These are phyloP conservation scores for Mycena vitilis DNA, from an alignment of 768 basidiomycete species.

Conservation along the genomic window DNA sequence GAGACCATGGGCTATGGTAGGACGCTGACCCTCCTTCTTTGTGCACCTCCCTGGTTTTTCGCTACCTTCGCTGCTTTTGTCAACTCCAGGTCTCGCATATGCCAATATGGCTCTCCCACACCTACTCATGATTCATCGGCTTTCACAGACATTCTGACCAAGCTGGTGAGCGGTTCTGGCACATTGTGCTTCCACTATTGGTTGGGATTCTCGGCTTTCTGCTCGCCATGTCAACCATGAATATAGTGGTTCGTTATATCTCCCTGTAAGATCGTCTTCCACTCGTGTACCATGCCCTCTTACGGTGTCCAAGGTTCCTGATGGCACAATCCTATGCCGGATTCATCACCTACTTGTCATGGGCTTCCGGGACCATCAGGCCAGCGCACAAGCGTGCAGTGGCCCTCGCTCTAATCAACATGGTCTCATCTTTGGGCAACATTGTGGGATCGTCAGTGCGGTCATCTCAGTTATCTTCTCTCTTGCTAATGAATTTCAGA, in stretches of 20 bases:
- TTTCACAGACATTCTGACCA: slow-evolving; percentile 74
- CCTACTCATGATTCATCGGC: slow-evolving; percentile 9
- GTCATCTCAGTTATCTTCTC: neutral
- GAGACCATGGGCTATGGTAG: slow-evolving; percentile 74
- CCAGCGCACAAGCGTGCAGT: slow-evolving; percentile 90
- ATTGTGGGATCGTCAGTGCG: slow-evolving; percentile 79
- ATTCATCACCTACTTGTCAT: slow-evolving; percentile 72
- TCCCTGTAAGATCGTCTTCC: slow-evolving; percentile 60
- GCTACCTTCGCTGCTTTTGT: slow-evolving; percentile 68
- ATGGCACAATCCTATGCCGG: slow-evolving; percentile 82
- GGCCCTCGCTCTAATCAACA: slow-evolving; percentile 86
- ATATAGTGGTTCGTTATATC: slow-evolving; percentile 70
- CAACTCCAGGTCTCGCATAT: slow-evolving; percentile 55
- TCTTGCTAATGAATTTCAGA: neutral
- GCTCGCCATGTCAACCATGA: slow-evolving; percentile 73
- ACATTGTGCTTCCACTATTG: slow-evolving; percentile 64
- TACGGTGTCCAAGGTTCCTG: slow-evolving; percentile 63
- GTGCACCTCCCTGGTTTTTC: slow-evolving; percentile 71
- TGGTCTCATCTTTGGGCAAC: slow-evolving; percentile 86
- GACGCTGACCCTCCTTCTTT: slow-evolving; percentile 72
- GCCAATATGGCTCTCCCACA: neutral
- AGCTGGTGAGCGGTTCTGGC: slow-evolving; percentile 76
- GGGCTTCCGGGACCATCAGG: slow-evolving; percentile 64
- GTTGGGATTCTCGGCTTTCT: slow-evolving; percentile 77
- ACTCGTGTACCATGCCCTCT: slow-evolving; percentile 15